A percentile compares a stretch with the other conserved stretches of the same genome.
phyloP scores from a whole-genome alignment of 2,329 filamentous ascomycete genomes.

The Nannizzia gypsea region DNA sequence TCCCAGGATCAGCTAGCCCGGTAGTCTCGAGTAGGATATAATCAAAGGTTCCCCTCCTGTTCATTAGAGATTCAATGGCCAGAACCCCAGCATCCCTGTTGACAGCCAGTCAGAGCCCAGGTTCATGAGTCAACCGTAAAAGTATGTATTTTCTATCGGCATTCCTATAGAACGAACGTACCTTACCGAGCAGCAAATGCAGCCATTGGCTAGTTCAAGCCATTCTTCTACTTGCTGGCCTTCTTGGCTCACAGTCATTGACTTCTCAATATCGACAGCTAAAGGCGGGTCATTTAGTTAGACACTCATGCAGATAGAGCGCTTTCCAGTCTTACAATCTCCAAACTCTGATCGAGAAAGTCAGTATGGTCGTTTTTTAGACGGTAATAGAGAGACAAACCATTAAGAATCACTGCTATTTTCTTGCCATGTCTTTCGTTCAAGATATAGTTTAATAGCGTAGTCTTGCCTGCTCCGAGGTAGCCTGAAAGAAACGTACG shows the following conservation, averaged over 20 bases:
- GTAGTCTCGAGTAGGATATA: slow-evolving; percentile 97
- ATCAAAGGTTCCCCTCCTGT: slow-evolving; percentile 84
- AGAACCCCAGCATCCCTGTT: slow-evolving; percentile 76
- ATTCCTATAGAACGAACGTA: slow-evolving; percentile 29
- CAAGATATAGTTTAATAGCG: slow-evolving; percentile 87
- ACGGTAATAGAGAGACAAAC: slow-evolving; percentile 30
- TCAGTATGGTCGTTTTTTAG: not conserved
- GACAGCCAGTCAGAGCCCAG: not conserved
- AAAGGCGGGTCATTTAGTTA: slow-evolving; percentile 5
- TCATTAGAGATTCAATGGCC: slow-evolving; percentile 92
- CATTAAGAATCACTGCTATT: slow-evolving; percentile 95
- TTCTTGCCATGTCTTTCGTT: slow-evolving; percentile 94
- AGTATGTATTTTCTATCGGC: not conserved
- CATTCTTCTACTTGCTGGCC: slow-evolving; percentile 81
- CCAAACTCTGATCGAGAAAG: slow-evolving; percentile 53
- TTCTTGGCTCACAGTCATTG: slow-evolving; percentile 76
- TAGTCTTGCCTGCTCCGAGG: slow-evolving; percentile 90
- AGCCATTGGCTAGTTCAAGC: slow-evolving; percentile 92
- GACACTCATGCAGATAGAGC: not conserved
- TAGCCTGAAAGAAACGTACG: slow-evolving; percentile 51
- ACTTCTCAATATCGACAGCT: slow-evolving; percentile 93
- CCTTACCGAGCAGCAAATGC: slow-evolving; percentile 97
- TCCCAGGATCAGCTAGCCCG: slow-evolving; percentile 86
- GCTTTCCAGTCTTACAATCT: slow-evolving; percentile 47
- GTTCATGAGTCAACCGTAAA: not conserved